Evolutionary conservation across 2,329 filamentous ascomycete genomes (phyloP).

Genomic region (Penicillium sp.): DNA sequence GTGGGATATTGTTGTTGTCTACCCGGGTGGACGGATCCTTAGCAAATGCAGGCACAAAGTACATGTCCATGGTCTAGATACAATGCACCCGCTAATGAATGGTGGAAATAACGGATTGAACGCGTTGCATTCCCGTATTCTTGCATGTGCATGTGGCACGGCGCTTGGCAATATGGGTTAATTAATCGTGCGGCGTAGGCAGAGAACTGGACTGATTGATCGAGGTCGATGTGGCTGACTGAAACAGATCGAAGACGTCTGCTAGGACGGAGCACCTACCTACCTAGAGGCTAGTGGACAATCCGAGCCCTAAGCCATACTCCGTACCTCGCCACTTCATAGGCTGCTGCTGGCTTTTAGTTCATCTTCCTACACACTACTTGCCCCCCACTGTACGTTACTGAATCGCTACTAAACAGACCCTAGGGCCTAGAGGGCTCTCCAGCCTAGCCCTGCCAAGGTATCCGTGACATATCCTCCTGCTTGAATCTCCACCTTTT

Average conservation of each 20-base stretch:
- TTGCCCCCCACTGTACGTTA: neutral
- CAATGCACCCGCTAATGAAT: neutral
- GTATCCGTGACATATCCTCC: neutral
- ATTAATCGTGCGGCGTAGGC: neutral
- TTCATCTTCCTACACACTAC: neutral
- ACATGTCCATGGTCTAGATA: neutral
- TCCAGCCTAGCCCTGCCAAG: neutral
- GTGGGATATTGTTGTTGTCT: too few species aligned
- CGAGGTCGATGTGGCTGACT: slow-evolving; percentile 11
- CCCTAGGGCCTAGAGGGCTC: neutral
- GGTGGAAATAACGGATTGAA: neutral
- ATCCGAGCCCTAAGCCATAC: neutral
- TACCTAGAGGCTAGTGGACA: neutral
- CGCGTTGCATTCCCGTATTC: neutral
- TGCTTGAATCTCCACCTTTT: neutral
- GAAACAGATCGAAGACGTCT: neutral
- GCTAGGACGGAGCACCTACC: neutral
- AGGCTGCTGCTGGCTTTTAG: neutral
- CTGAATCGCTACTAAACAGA: neutral
- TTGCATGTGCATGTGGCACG: neutral
- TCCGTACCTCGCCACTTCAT: neutral
- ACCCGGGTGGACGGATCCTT: too few species aligned
- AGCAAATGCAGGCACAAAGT: too few species aligned
- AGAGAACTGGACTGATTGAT: too few species aligned
- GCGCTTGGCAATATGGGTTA: neutral